Base-by-base conservation (phyloP, 345 rosid genomes). In the Aquilaria yunnanensis region DNA sequence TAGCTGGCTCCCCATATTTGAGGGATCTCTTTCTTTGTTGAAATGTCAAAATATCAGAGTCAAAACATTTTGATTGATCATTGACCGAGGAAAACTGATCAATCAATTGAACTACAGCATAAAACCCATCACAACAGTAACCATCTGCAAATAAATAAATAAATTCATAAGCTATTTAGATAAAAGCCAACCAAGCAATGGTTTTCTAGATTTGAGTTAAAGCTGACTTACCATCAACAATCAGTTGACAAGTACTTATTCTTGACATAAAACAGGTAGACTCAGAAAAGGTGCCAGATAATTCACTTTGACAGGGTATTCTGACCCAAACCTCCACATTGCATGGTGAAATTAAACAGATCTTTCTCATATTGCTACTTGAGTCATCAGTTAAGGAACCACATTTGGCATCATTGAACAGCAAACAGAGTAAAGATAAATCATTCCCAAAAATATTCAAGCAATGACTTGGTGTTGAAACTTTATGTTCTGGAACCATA, bases 301-400 rank as follows among this genome's bases (percentile, higher is more conserved):
- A 56, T 56, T 69, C 73, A 59, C 33, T 61, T 70, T 81, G 80
- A 65, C 75, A 68, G 47, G 96, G 93, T 71, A 92, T 74, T 75
- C 88, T 78, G 62, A 89, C 78, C 98, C 98, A 87, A 30, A 83
- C 70, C 69, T 89, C 93, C 53, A 82, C 96, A 79, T 70, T 71
- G 45, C 83, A 57, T 8, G 83, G 82, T 43, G 81, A 63, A 62
- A 84, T 80, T 65, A 92, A 74, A 50, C 76, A 52, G 67, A 77
- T 63, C 56, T 70, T 80, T 65, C 73, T 62, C 47, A 64, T 60
- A 30, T 60, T 60, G 34, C 66, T 54, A 37, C 75, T 72, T 67
- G 68, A 63, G 70, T 74, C 70, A 70, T 65, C 51, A 32, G 63
- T 56, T 48, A 71, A 57, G 62, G 64, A 48, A 50, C 67, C 68